Conservation (phyloP, 495 filamentous ascomycete species). For the Xylaria sp. region DNA sequence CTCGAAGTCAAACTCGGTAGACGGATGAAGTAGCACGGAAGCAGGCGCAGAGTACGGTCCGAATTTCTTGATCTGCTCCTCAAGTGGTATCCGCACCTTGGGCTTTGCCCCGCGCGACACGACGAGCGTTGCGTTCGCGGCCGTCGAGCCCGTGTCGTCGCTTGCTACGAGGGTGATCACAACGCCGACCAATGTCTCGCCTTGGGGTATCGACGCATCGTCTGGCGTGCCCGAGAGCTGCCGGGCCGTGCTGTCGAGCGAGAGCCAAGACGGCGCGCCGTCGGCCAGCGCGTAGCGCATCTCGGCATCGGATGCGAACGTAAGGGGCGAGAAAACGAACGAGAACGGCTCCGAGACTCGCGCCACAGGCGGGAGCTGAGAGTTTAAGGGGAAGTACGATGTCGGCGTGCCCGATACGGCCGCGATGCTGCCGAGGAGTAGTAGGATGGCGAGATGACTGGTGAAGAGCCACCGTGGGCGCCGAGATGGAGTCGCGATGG, state of each 20-base stretch:
- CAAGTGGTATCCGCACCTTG: slow-evolving; percentile 43
- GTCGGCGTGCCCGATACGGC: slow-evolving; percentile 36
- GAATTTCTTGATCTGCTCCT: slow-evolving; percentile 47
- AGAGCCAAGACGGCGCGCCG: slow-evolving; percentile 62
- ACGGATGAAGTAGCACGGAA: slow-evolving; percentile 47
- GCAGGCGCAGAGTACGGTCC: slow-evolving; percentile 50
- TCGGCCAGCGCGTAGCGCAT: slow-evolving; percentile 65
- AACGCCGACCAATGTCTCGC: slow-evolving; percentile 47
- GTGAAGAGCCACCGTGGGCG: not conserved
- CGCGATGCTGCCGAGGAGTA: slow-evolving; percentile 7
- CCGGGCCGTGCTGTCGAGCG: slow-evolving; percentile 65
- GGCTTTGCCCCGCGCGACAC: slow-evolving; percentile 60
- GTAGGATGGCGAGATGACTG: slow-evolving; percentile 13
- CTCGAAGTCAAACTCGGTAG: slow-evolving; percentile 46
- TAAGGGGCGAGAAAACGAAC: slow-evolving; percentile 72
- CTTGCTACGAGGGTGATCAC: slow-evolving; percentile 66
- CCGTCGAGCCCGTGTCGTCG: slow-evolving; percentile 63
- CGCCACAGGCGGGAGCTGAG: slow-evolving; percentile 79
- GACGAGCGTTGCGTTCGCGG: slow-evolving; percentile 66
- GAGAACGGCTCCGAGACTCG: slow-evolving; percentile 66
- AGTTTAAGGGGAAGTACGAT: slow-evolving; percentile 74
- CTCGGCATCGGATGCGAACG: slow-evolving; percentile 63
- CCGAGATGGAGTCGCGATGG: not conserved
- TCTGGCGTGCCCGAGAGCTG: slow-evolving; percentile 71
- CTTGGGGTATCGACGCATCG: slow-evolving; percentile 60